Evolutionary conservation across 176 grass and related monocot species (phyloP).

Genomic region (Tuctoria greenei): DNA sequence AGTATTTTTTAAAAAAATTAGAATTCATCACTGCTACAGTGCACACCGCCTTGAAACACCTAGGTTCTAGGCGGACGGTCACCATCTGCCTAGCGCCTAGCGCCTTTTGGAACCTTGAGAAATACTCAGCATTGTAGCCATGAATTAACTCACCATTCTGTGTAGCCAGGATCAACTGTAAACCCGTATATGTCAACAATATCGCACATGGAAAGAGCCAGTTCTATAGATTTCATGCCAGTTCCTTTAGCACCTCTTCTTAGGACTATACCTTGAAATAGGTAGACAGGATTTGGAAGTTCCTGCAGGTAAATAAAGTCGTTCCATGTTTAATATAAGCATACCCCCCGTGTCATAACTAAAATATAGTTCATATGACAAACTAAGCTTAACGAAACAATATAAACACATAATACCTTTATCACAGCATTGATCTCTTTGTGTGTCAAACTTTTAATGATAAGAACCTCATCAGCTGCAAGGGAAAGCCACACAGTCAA

Average conservation of each 20-base stretch:
- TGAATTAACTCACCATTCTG: constrained; percentile 72
- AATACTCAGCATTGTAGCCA: not conserved
- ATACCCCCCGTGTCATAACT: constrained; percentile 11
- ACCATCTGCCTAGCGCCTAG: too few relatives aligned
- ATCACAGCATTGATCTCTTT: constrained; percentile 83
- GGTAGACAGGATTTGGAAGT: constrained; percentile 93
- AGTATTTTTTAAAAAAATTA: too few relatives aligned
- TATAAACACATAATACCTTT: constrained; percentile 58
- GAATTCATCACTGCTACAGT: too few relatives aligned
- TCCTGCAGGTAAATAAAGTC: constrained; percentile 56
- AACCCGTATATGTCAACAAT: constrained; percentile 89
- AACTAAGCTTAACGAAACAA: constrained; percentile 22
- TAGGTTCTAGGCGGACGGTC: too few relatives aligned
- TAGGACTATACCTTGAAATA: constrained; percentile 96
- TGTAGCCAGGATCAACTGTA: constrained; percentile 95
- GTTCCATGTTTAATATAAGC: constrained; percentile 29
- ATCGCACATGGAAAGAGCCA: constrained; percentile 98
- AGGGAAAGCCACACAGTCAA: constrained; percentile 26
- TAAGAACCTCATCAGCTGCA: constrained; percentile 94
- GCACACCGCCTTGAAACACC: too few relatives aligned
- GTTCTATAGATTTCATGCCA: constrained; percentile 94
- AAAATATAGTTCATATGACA: constrained; percentile 26
- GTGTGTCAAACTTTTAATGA: constrained; percentile 93
- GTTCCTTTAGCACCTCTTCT: constrained; percentile 98
- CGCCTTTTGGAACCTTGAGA: too few relatives aligned